Percentiles rank a stretch among this genome's conserved stretches.
Evolutionary conservation across 192 early-diverging fungal species (phyloP).

Genomic region (Umbelopsis ramanniana): DNA sequence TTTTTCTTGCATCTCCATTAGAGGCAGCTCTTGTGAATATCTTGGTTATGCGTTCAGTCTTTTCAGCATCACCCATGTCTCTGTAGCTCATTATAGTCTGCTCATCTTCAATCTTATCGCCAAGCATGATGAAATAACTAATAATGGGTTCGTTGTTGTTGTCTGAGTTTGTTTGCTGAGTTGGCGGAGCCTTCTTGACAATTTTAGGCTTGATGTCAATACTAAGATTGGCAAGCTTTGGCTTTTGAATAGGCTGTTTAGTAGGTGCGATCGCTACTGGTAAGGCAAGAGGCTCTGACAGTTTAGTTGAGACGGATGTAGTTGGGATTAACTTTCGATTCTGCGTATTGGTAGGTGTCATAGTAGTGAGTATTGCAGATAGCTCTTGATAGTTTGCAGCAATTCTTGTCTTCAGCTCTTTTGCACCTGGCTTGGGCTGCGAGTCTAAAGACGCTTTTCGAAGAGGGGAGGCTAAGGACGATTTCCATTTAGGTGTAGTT

Average conservation of each 20-base stretch:
- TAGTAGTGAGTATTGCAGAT: constrained; percentile 18
- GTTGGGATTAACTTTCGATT: constrained; percentile 21
- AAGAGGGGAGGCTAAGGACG: constrained; percentile 14
- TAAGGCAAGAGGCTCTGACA: background rate
- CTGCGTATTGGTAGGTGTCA: background rate
- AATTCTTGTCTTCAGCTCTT: constrained; percentile 11
- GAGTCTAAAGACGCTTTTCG: constrained; percentile 9
- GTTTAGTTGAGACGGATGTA: constrained; percentile 3
- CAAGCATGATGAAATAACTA: constrained; percentile 20
- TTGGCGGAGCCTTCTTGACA: background rate
- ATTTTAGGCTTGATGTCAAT: constrained; percentile 1
- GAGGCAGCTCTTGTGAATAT: constrained; percentile 72
- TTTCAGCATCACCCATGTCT: constrained; percentile 45
- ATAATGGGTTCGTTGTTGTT: constrained; percentile 26
- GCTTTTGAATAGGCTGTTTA: background rate
- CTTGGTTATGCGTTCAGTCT: constrained; percentile 61
- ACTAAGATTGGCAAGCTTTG: background rate
- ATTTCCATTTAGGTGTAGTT: constrained; percentile 13
- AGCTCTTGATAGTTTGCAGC: constrained; percentile 18
- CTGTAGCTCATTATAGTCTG: background rate
- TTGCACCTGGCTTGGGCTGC: background rate
- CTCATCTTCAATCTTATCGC: constrained; percentile 18
- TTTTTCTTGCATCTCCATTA: constrained; percentile 74
- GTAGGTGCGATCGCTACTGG: background rate
- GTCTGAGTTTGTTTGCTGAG: background rate